These are phyloP conservation scores for Flaveria brownii DNA, from an alignment of 129 eudicot genomes.

Conservation along the genomic window DNA sequence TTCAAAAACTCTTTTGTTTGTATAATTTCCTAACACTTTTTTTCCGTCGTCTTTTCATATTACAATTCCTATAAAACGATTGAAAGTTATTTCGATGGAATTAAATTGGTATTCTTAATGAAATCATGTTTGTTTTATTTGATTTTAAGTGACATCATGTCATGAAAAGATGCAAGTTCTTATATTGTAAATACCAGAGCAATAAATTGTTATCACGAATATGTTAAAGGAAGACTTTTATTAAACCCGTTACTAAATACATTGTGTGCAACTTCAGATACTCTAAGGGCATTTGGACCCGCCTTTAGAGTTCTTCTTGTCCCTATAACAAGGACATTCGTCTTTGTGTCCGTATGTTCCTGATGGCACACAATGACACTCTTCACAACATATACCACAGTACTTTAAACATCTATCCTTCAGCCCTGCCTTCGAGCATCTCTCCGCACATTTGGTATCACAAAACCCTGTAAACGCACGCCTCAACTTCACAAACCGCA, in stretches of 20 bases:
- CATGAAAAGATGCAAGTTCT: not conserved
- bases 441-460: conserved; percentile 55
- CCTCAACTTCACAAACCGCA: not conserved
- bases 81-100: not conserved
- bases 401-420: conserved; percentile 67
- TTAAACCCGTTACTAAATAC: not conserved
- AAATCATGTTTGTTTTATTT: not conserved
- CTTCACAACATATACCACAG: conserved; percentile 74
- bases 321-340: conserved; percentile 84
- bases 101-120: not conserved
- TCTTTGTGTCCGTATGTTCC: conserved; percentile 75
- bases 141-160: not conserved
- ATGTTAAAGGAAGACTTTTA: not conserved
- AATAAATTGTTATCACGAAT: conserved; percentile 4
- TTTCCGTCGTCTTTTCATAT: not conserved
- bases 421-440: conserved; percentile 74
- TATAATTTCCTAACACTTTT: not conserved
- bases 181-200: not conserved
- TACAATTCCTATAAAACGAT: not conserved
- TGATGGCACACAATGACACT: conserved; percentile 82
- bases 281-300: conserved; percentile 66
- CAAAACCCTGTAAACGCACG: conserved; percentile 40
- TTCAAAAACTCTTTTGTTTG: not conserved
- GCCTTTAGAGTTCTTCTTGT: conserved; percentile 77
- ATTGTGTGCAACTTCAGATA: not conserved